Conservation (phyloP, 2,329 filamentous ascomycete species). For the Teratosphaeriaceae sp. region DNA sequence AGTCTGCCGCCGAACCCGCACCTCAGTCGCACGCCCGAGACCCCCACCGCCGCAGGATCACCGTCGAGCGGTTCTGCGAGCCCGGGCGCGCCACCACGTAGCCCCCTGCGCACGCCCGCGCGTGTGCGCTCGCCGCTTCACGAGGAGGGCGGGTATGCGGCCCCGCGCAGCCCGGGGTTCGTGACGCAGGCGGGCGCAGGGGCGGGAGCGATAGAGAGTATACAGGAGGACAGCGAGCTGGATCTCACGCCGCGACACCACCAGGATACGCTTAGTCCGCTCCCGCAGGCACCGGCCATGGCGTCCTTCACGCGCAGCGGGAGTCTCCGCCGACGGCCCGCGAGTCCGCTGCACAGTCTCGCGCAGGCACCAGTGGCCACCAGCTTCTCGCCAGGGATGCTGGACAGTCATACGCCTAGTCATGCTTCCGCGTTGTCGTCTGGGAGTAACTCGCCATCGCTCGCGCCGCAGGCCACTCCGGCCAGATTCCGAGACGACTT, state of each 20-base stretch:
- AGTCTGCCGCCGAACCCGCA: conserved; percentile 36
- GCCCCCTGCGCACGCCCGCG: conserved; percentile 34
- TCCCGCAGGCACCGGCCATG: conserved; percentile 11
- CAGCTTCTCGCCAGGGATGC: conserved; percentile 12
- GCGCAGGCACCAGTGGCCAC: conserved; percentile 20
- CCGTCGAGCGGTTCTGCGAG: conserved; percentile 28
- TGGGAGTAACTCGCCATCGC: conserved; percentile 34
- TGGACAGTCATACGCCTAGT: conserved; percentile 11
- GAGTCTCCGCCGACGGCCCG: conserved; percentile 36
- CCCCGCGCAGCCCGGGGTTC: conserved; percentile 23
- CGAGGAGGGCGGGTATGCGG: conserved; percentile 18
- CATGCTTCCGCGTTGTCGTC: conserved; percentile 12
- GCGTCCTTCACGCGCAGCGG: conserved; percentile 27
- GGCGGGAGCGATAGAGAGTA: conserved; percentile 28
- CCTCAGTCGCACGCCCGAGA: conserved; percentile 7
- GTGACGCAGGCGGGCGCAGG: conserved; percentile 9
- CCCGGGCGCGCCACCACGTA: conserved; percentile 27
- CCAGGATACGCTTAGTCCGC: conserved; percentile 4
- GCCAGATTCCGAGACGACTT: conserved; percentile 39
- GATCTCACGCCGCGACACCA: conserved; percentile 32
- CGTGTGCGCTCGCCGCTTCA: conserved; percentile 36
- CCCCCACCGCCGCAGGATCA: conserved; percentile 24
- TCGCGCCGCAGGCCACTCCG: conserved; percentile 30
- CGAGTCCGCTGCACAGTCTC: conserved; percentile 40
- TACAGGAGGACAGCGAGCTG: conserved; percentile 45